Base-by-base conservation (phyloP, 2,329 filamentous ascomycete genomes). In the Sporothrix pallida region DNA sequence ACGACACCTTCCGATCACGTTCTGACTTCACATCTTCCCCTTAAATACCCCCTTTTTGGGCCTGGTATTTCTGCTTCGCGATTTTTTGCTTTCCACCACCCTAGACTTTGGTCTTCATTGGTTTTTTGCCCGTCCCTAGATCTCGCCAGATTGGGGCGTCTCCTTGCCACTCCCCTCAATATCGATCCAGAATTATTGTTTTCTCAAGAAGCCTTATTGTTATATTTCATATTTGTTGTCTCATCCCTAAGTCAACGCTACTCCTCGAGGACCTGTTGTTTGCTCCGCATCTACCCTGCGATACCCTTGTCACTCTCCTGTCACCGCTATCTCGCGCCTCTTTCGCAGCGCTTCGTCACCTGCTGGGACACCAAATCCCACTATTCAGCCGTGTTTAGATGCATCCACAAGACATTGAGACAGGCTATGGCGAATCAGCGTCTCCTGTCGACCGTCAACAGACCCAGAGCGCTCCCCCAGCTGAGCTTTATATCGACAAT, bases 381-480 rank as follows among this genome's bases (percentile, higher is more conserved):
- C 37, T 10, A 17, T 12, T 15, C n/a, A 13, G 13, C 42, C 12
- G 44, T 13, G 42, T 44, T 2, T 65, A 65, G 46, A 65, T 63
- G 63, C 42, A 37, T 48, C 26, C 60, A 15, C 5, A 26, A 31
- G 37, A 42, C 15, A 4, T 8, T 23, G 10, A 37, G 26, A 54
- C 68, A 42, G 68, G 72, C 42, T 50, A 73, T 73, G 68, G 71
- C 52, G 54, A n/a, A 46, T 44, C 60, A 20, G 54, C 50, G 12
- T 60, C 50, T 60, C 37, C 50, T 54, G 44, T 52, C 37, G 17
- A 17, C n/a, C 50, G 44, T 56, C 72, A 46, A 23, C 67, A 60
- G 1, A 31, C 58, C 9, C 74, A 10, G n/a, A 60, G 37, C 37
- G 56, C 17, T 8, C 31, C 48, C 17, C 23, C 58, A 23, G 37